A percentile compares a stretch with the other conserved stretches of the same genome.
These are phyloP conservation scores for Ramaria rubella DNA, from an alignment of 768 basidiomycete species.

Conservation along the genomic window DNA sequence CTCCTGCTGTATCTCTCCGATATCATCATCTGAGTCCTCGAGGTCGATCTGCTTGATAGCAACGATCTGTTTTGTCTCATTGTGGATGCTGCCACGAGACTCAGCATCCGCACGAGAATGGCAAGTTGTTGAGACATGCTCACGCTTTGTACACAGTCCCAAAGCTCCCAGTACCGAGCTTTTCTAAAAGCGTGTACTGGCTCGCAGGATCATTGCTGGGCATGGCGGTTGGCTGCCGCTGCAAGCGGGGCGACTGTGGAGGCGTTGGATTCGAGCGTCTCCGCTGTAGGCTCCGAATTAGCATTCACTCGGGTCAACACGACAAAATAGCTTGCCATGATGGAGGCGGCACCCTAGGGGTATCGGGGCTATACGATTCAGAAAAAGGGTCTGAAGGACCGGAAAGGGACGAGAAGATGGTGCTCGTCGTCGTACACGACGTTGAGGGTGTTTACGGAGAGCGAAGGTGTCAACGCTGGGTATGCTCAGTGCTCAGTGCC, in stretches of 20 bases:
- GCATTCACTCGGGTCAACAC: too few relatives aligned
- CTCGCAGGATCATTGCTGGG: conserved; percentile 71
- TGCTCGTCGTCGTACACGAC: too few relatives aligned
- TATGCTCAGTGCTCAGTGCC: too few relatives aligned
- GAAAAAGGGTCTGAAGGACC: too few relatives aligned
- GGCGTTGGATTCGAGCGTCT: conserved; percentile 1
- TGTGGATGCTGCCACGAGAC: conserved; percentile 52
- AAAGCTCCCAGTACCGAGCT: conserved; percentile 96
- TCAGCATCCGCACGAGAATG: conserved; percentile 3
- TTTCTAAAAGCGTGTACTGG: conserved; percentile 89
- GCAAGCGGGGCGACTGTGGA: conserved; percentile 7
- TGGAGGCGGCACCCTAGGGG: too few relatives aligned
- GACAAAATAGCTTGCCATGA: too few relatives aligned
- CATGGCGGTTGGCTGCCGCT: conserved; percentile 10
- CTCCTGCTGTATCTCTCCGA: conserved; percentile 97
- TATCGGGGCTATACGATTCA: too few relatives aligned
- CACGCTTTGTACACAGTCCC: conserved; percentile 94
- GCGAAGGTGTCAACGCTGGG: too few relatives aligned
- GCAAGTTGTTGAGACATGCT: conserved; percentile 14
- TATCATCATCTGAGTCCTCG: conserved; percentile 98
- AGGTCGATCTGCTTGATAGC: conserved; percentile 99
- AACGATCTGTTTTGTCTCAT: conserved; percentile 88
- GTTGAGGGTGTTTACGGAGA: too few relatives aligned
- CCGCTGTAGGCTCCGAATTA: too few relatives aligned
- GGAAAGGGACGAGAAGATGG: too few relatives aligned